Conservation (phyloP, 148 eudicot genomes). For the Polygonum aviculare region DNA sequence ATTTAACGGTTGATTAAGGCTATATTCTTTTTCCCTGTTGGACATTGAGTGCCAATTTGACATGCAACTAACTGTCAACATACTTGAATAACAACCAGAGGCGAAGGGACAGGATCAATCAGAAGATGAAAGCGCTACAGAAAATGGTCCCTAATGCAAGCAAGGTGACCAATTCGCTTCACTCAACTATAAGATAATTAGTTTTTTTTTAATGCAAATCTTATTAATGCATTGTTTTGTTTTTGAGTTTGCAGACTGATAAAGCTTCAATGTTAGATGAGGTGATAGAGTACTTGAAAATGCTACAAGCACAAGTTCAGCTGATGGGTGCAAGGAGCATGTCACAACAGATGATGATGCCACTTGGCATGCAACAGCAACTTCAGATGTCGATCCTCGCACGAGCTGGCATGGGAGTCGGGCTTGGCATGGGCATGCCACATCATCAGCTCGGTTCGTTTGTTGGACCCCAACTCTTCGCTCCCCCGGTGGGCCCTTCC, state of each 20-base stretch:
- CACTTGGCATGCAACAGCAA: slow-evolving; percentile 71
- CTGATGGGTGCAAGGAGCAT: slow-evolving; percentile 56
- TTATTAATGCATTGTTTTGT: neutral
- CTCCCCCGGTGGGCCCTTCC: slow-evolving; percentile 29
- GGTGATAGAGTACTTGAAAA: slow-evolving; percentile 76
- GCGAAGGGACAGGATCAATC: slow-evolving; percentile 81
- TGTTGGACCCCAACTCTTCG: slow-evolving; percentile 22
- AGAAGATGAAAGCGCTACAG: slow-evolving; percentile 86
- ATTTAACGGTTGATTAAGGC: too few relatives aligned
- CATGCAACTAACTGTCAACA: neutral
- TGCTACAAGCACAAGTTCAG: slow-evolving; percentile 76
- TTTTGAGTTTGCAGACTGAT: slow-evolving; percentile 47
- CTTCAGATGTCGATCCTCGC: slow-evolving; percentile 73
- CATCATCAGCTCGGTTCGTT: slow-evolving; percentile 23
- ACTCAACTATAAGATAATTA: neutral
- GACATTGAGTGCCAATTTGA: neutral
- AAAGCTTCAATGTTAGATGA: slow-evolving; percentile 96
- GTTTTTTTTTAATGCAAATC: neutral
- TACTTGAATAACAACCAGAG: slow-evolving; percentile 26
- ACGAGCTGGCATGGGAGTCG: slow-evolving; percentile 58
- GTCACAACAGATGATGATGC: slow-evolving; percentile 52
- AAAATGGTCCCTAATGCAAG: slow-evolving; percentile 84
- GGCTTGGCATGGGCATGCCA: slow-evolving; percentile 45
- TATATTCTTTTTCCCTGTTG: neutral
- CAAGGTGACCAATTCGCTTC: slow-evolving; percentile 38